Conservation (phyloP, 192 early-diverging fungal species). For the Coemansia sp. region DNA sequence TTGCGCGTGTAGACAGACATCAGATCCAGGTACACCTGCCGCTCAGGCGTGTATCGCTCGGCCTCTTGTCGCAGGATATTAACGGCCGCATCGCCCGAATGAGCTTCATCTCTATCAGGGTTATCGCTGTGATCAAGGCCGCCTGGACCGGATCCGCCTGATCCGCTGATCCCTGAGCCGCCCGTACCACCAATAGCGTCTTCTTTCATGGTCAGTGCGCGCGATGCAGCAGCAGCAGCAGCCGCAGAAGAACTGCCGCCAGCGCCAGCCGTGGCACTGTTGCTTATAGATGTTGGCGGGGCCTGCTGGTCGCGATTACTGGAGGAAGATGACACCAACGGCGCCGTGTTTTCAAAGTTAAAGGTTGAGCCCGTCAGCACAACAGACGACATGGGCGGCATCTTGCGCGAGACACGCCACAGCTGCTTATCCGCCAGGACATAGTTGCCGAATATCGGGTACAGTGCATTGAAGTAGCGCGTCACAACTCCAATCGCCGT, state of each 20-base stretch:
- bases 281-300: not conserved
- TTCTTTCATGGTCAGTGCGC: not conserved
- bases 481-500: slow-evolving; percentile 33
- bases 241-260: not conserved
- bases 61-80: slow-evolving; percentile 23
- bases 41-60: slow-evolving; percentile 23
- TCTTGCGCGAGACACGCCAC: slow-evolving; percentile 35
- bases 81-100: slow-evolving; percentile 4
- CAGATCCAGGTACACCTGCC: slow-evolving; percentile 45
- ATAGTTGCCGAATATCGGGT: slow-evolving; percentile 38
- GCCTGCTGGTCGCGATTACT: slow-evolving; percentile 8
- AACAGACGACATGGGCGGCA: slow-evolving; percentile 38
- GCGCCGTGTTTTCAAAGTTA: slow-evolving; percentile 33
- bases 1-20: slow-evolving; percentile 31
- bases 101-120: too few relatives aligned
- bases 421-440: slow-evolving; percentile 42
- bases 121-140: too few relatives aligned
- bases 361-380: slow-evolving; percentile 38
- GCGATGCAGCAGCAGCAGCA: not conserved
- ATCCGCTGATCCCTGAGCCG: not conserved
- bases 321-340: not conserved
- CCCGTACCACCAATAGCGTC: too few relatives aligned
- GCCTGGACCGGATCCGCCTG: too few relatives aligned
- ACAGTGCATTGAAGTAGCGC: slow-evolving; percentile 42
- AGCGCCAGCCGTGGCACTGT: slow-evolving; percentile 1